These are phyloP conservation scores for Chalciporus piperatus DNA, from an alignment of 768 basidiomycete genomes.

Conservation along the genomic window DNA sequence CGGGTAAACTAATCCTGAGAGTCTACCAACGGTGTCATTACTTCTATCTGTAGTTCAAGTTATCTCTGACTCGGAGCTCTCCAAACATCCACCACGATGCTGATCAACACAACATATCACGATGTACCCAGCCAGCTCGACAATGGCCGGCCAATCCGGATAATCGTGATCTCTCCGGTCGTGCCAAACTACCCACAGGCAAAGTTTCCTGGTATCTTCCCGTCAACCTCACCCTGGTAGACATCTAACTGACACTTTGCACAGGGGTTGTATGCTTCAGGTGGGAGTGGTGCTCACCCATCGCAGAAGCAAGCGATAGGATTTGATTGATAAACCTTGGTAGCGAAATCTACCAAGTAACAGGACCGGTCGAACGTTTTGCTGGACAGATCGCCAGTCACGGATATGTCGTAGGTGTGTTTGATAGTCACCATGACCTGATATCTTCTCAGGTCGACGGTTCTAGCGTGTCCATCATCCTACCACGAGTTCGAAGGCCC, in stretches of 20 bases:
- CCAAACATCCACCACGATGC: constrained; percentile 47
- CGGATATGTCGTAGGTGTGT: constrained; percentile 77
- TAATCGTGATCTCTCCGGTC: constrained; percentile 79
- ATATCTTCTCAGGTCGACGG: neutral
- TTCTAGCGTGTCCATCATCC: constrained; percentile 71
- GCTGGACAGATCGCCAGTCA: constrained; percentile 86
- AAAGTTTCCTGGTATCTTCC: constrained; percentile 73
- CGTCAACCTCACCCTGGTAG: neutral
- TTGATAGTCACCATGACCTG: neutral
- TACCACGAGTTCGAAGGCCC: constrained; percentile 95
- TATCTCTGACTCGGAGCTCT: too few relatives aligned
- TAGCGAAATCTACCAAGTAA: constrained; percentile 95
- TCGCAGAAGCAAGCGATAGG: neutral
- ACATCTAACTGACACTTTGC: neutral
- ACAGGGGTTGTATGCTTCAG: constrained; percentile 82
- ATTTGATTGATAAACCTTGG: neutral
- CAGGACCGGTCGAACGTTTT: constrained; percentile 94
- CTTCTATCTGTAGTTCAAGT: too few relatives aligned
- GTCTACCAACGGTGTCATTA: too few relatives aligned
- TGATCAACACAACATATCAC: constrained; percentile 75
- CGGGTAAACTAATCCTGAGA: too few relatives aligned
- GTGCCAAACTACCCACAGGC: constrained; percentile 84
- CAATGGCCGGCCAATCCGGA: constrained; percentile 63
- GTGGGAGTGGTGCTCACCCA: constrained; percentile 31
- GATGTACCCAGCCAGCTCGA: constrained; percentile 74